Conservation (phyloP, 371 early-diverging fungal species). For the Fennellomyces sp. region DNA sequence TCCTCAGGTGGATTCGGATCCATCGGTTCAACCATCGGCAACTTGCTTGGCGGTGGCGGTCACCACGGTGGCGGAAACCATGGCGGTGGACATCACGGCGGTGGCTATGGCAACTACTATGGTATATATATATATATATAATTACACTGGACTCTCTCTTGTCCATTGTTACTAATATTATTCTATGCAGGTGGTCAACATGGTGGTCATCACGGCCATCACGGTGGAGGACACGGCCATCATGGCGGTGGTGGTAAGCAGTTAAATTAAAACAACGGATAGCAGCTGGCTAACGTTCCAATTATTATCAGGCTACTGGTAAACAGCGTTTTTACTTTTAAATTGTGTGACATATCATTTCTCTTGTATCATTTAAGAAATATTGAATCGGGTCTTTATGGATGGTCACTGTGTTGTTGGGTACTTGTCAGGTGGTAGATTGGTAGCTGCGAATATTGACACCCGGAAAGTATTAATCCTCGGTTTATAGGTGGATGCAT, state of each 20-base stretch:
- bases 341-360: too few relatives aligned
- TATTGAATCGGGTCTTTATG: too few relatives aligned
- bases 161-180: not conserved
- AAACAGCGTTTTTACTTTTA: too few relatives aligned
- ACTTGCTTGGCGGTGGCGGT: slow-evolving; percentile 8
- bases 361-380: too few relatives aligned
- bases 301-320: too few relatives aligned
- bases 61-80: slow-evolving; percentile 8
- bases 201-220: slow-evolving; percentile 16
- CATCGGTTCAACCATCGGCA: not conserved
- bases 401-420: too few relatives aligned
- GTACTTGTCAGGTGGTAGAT: too few relatives aligned
- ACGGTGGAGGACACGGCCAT: slow-evolving; percentile 5
- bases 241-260: not conserved
- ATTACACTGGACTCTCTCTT: not conserved
- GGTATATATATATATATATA: not conserved
- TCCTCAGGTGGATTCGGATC: slow-evolving; percentile 14
- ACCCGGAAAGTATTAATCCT: too few relatives aligned
- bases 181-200: not conserved
- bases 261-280: too few relatives aligned
- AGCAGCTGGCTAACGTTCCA: too few relatives aligned
- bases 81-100: not conserved
- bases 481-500: too few relatives aligned
- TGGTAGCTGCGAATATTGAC: too few relatives aligned
- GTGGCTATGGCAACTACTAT: not conserved